Base-by-base conservation (phyloP, 2,329 filamentous ascomycete genomes). In the Penicillium sp. region DNA sequence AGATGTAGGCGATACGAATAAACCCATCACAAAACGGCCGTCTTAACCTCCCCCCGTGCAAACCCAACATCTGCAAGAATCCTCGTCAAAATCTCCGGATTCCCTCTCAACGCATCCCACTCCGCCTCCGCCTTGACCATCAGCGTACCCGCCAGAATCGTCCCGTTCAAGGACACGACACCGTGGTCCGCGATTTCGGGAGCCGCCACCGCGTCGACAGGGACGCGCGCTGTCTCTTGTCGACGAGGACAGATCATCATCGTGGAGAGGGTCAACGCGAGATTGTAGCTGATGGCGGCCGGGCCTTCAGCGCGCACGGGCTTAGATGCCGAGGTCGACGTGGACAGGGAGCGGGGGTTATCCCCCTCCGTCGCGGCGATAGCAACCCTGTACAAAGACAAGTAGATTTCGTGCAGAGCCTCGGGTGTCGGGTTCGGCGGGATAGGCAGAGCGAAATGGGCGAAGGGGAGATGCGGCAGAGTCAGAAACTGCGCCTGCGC, bases 61-160 rank as follows among this genome's bases (percentile, higher is more conserved):
- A 68, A 67, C 2, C 72, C 72, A 43, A 74, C 60, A 3, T 56
- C 52, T 17, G 48, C 44, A 26, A 80, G 59, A 10, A 78, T 62
- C 4, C 53, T 49, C 32, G 70, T 63, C 25, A 80, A 58, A 17
- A 64, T 47, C 19, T 64, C 59, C 11, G 65, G 65, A 19, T 70
- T 61, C 4, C 54, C 45, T 20, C 65, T 62, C 25, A 81, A 51
- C 23, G 63, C 47, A 44, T 78, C 65, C 75, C 75, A 80, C 52
- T 79, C 74, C 7, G 64, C 65, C 51, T 76, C 63, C 5, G 69
- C 62, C 57, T 80, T 80, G 14, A 80, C 77, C 76, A 81, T 77
- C 45, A 80, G 58, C 3, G 76, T 80, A 1, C 76, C 77, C 1
- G 70, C 77, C 3, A 80, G 63, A 13, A 78, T 66, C 0, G 78